These are phyloP conservation scores for Volvox carteri DNA, from an alignment of 163 green algal species.

Conservation along the genomic window DNA sequence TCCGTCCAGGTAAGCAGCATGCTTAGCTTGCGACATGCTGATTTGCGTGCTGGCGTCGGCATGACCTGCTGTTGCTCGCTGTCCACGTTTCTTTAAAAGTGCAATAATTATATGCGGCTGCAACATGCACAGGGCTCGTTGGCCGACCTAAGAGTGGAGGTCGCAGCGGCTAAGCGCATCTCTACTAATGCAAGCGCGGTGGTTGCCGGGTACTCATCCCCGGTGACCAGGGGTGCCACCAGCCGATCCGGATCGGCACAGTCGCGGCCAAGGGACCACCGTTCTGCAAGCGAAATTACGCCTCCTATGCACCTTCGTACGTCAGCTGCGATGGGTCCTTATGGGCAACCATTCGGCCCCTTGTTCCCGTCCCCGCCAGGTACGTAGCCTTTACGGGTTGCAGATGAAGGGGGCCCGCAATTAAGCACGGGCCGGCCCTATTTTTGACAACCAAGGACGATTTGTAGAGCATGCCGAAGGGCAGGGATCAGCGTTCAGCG, in stretches of 20 bases:
- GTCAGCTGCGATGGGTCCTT: background rate
- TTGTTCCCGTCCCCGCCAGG: slow-evolving; percentile 17
- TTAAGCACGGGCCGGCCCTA: no score
- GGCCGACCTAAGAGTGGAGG: slow-evolving; percentile 58
- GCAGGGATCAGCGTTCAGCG: no score
- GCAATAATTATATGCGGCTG: no score
- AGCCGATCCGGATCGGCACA: slow-evolving; percentile 15
- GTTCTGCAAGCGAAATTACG: background rate
- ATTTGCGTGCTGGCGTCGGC: no score
- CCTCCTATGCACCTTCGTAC: slow-evolving; percentile 3
- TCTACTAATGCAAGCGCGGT: slow-evolving; percentile 54
- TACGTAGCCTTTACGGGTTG: background rate
- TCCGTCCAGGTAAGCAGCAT: slow-evolving; percentile 56
- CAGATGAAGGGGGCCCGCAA: no score
- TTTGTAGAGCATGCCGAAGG: no score
- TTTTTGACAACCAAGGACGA: no score
- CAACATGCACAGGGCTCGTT: slow-evolving; percentile 50
- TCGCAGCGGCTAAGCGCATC: slow-evolving; percentile 60
- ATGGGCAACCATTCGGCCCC: background rate
- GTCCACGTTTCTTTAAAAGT: background rate
- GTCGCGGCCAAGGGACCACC: background rate
- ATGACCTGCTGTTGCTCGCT: no score
- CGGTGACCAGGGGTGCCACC: background rate
- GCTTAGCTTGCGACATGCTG: background rate
- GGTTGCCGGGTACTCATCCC: slow-evolving; percentile 42